A percentile compares a stretch with the other conserved stretches of the same genome.
phyloP scores from a whole-genome alignment of 2,329 filamentous ascomycete species.

The Claviceps sp. region DNA sequence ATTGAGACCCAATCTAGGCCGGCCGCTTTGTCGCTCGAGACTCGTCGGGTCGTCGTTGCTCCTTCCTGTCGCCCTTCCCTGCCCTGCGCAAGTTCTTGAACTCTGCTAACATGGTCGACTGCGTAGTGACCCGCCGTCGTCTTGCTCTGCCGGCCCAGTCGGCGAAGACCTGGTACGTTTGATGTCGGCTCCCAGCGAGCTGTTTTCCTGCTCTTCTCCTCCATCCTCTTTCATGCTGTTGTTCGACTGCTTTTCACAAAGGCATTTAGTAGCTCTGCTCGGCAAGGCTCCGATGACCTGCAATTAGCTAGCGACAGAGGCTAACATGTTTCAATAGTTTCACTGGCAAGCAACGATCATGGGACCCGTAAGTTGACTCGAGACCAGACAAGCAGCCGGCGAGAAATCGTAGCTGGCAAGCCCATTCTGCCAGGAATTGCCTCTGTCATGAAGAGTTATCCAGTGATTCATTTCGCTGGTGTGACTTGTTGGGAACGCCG shows the following conservation, averaged over 20 bases:
- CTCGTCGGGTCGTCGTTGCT: background rate
- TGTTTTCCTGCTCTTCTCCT: background rate
- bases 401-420: background rate
- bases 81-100: background rate
- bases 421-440: background rate
- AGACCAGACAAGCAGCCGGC: background rate
- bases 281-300: background rate
- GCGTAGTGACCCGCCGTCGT: constrained; percentile 86
- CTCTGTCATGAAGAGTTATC: background rate
- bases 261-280: background rate
- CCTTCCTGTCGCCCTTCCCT: background rate
- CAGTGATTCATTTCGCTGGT: background rate
- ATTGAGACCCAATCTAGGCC: no score
- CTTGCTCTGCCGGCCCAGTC: constrained; percentile 92
- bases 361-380: constrained; percentile 67
- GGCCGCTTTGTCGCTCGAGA: background rate
- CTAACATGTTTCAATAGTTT: constrained; percentile 48
- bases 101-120: constrained; percentile 11
- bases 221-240: background rate
- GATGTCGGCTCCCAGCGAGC: no score
- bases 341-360: constrained; percentile 99
- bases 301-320: background rate
- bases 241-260: background rate
- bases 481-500: background rate
- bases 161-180: constrained; percentile 90